Base-by-base conservation (phyloP, 2,329 filamentous ascomycete species). In the Botryosphaeria dothidea region DNA sequence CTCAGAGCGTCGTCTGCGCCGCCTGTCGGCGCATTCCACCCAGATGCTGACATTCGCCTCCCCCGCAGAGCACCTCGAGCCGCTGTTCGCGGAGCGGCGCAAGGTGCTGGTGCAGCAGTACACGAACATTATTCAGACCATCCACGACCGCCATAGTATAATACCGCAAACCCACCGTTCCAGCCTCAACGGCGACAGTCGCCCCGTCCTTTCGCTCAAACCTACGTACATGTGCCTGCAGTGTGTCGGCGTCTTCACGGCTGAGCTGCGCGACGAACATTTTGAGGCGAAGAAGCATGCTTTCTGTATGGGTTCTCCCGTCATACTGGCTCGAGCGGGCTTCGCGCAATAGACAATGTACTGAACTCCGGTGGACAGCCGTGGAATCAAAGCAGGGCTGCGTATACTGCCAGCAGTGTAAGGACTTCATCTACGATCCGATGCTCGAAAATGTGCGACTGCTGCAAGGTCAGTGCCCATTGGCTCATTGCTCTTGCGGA, bases 361-460 rank as follows among this genome's bases (percentile, higher is more conserved):
- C 29, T 48, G 69, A 74, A 74, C 67, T 29, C 23, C 43, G 54
- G 74, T 3, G 68, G 63, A 21, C 69, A 93, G 91, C 90, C 73
- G 90, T 93, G 43, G 92, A 95, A 72, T 94, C 91, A 25, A 84
- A 88, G 66, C 89, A 85, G 69, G 92, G 91, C 43, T 85, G 87
- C 57, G 80, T 95, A 6, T 94, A 90, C 77, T 95, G 92, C 76
- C 90, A 92, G 69, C 88, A 92, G 74, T 95, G 92, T 74, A 86
- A 91, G 73, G 92, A 95, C 74, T 88, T 92, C 68, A 89, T 95
- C 34, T 94, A 91, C 84, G 92, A 95, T 70, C 90, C 91, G 5
- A 91, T 90, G 5, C 81, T 95, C 4, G 92, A 95, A 73, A 89
- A 91, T 61, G 84, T 93, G 64, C 85, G 92, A 66, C 79, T 92